These are phyloP conservation scores for Coniferiporia weirii DNA, from an alignment of 1,284 basidiomycete species.

Conservation along the genomic window DNA sequence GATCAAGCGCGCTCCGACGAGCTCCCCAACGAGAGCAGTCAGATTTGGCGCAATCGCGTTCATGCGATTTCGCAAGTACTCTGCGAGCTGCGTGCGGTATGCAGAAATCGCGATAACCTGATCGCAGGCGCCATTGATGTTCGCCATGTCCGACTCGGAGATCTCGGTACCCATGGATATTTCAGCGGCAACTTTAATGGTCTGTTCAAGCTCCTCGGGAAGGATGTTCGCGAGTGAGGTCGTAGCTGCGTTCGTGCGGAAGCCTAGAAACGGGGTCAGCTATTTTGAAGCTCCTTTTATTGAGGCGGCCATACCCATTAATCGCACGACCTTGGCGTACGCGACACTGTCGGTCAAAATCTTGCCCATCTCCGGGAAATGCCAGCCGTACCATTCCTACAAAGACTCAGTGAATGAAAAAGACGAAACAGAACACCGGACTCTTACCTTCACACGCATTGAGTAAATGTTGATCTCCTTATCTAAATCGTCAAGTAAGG, in stretches of 20 bases:
- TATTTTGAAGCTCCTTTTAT: constrained; percentile 12
- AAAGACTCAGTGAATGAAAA: constrained; percentile 15
- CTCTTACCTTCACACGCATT: constrained; percentile 91
- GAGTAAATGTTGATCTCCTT: constrained; percentile 99
- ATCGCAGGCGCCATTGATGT: constrained; percentile 94
- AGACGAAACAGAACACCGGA: background rate
- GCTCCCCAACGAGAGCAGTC: constrained; percentile 92
- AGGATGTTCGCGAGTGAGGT: constrained; percentile 88
- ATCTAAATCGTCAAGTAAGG: constrained; percentile 96
- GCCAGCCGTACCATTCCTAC: constrained; percentile 99
- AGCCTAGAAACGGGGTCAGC: constrained; percentile 42
- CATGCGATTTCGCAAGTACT: constrained; percentile 97
- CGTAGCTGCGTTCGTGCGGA: constrained; percentile 87
- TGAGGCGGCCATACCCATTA: constrained; percentile 60
- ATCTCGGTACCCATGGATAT: constrained; percentile 99
- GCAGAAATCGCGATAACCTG: constrained; percentile 95
- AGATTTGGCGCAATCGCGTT: constrained; percentile 95
- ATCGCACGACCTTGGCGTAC: constrained; percentile 87
- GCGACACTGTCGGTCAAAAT: constrained; percentile 96
- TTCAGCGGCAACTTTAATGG: constrained; percentile 89
- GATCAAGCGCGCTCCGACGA: constrained; percentile 94
- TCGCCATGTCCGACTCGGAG: constrained; percentile 89
- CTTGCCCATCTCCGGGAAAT: constrained; percentile 99
- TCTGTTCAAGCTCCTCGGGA: constrained; percentile 91
- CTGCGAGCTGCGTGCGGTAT: constrained; percentile 90